Evolutionary conservation across 2,329 filamentous ascomycete species (phyloP).

Genomic region (Talaromyces piceae): DNA sequence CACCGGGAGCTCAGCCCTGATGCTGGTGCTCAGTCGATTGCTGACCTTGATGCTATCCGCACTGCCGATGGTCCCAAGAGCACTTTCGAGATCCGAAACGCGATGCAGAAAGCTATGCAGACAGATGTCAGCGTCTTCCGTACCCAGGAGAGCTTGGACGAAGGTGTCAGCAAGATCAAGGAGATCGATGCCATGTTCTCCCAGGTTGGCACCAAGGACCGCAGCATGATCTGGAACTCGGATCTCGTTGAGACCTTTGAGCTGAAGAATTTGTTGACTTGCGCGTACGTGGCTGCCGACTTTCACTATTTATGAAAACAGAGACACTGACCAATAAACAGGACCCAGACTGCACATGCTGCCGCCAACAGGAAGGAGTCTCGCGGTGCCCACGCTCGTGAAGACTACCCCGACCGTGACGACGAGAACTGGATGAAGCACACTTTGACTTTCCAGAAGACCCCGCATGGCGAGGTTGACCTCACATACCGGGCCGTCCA

Average conservation of each 20-base stretch:
- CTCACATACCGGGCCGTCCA: conserved; percentile 80
- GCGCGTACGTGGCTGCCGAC: conserved; percentile 68
- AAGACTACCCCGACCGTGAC: conserved; percentile 93
- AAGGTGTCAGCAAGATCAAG: conserved; percentile 82
- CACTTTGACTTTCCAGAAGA: conserved; percentile 91
- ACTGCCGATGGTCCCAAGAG: conserved; percentile 76
- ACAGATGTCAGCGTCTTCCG: conserved; percentile 95
- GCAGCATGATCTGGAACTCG: conserved; percentile 99
- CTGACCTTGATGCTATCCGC: conserved; percentile 76
- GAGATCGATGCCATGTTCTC: conserved; percentile 74
- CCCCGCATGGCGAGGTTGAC: conserved; percentile 79
- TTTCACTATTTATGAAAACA: background rate
- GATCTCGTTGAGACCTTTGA: conserved; percentile 95
- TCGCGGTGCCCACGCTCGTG: conserved; percentile 90
- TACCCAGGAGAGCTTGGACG: conserved; percentile 85
- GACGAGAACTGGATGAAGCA: conserved; percentile 99
- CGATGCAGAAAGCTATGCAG: conserved; percentile 99
- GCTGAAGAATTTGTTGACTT: conserved; percentile 89
- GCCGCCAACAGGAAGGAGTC: conserved; percentile 96
- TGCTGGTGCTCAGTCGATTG: conserved; percentile 80
- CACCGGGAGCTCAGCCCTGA: conserved; percentile 76
- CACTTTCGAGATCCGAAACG: conserved; percentile 78
- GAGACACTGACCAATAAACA: conserved; percentile 26
- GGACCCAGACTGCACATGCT: conserved; percentile 80
- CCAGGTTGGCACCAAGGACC: conserved; percentile 90